Evolutionary conservation across 2,329 filamentous ascomycete species (phyloP).

Genomic region (Exophiala spinifera): DNA sequence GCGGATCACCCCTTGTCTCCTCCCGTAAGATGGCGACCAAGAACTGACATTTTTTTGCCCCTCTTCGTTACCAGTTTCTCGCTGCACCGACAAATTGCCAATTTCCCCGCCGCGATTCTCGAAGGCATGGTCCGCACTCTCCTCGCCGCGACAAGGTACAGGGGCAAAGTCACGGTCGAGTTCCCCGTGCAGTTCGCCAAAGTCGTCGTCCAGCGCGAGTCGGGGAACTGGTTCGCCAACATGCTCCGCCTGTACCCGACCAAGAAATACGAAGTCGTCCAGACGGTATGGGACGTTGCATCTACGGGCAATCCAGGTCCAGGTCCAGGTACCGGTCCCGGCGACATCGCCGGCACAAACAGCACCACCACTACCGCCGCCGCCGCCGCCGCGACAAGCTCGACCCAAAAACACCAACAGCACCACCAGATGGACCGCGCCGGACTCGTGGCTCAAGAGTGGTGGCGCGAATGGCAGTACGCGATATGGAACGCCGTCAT

Average conservation of each 20-base stretch:
- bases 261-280: slow-evolving; percentile 30
- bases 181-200: slow-evolving; percentile 28
- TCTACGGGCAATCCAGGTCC: no score
- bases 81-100: slow-evolving; percentile 12
- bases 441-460: slow-evolving; percentile 23
- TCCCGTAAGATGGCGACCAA: no score
- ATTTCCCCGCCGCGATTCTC: slow-evolving; percentile 22
- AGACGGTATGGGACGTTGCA: slow-evolving; percentile 29
- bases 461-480: slow-evolving; percentile 31
- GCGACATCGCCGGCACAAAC: no score
- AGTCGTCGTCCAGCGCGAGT: slow-evolving; percentile 27
- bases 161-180: slow-evolving; percentile 27
- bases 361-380: background rate
- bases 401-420: background rate
- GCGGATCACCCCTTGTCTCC: no score
- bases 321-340: no score
- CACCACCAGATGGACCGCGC: slow-evolving; percentile 4
- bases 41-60: no score
- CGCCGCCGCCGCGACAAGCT: background rate
- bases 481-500: slow-evolving; percentile 26
- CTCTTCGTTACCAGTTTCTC: slow-evolving; percentile 17
- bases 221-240: slow-evolving; percentile 28
- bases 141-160: slow-evolving; percentile 30
- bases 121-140: slow-evolving; percentile 32
- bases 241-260: slow-evolving; percentile 26